A percentile compares a stretch with the other conserved stretches of the same genome.
Evolutionary conservation across 108 stramenopile genomes (phyloP).

Genomic region (Skeletonema potamos): DNA sequence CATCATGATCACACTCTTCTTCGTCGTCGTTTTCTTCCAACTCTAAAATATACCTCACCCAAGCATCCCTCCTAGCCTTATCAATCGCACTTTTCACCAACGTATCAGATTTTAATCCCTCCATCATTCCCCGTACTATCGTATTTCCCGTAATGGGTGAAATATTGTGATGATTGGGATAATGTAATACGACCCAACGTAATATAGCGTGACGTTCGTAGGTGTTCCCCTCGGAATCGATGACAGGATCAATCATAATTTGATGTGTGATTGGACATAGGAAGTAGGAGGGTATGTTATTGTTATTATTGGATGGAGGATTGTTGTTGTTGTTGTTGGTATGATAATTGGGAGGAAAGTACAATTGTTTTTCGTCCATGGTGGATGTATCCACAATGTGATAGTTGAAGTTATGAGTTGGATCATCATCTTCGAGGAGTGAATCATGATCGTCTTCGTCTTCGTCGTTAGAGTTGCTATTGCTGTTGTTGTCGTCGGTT

Average conservation of each 20-base stretch:
- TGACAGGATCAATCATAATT: conserved; percentile 35
- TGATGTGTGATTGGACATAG: conserved; percentile 24
- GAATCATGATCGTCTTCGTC: background rate
- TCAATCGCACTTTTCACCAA: conserved; percentile 8
- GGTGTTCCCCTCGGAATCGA: conserved; percentile 51
- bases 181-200: conserved; percentile 33
- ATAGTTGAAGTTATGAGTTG: background rate
- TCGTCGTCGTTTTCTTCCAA: background rate
- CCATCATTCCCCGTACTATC: conserved; percentile 18
- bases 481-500: background rate
- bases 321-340: too few species aligned
- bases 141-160: conserved; percentile 31
- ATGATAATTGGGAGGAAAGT: background rate
- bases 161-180: background rate
- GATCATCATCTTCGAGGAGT: background rate
- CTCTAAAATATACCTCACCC: conserved; percentile 2
- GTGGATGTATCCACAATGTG: background rate
- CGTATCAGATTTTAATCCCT: conserved; percentile 19
- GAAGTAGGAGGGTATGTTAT: conserved; percentile 15
- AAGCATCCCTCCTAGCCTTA: conserved; percentile 5
- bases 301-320: background rate
- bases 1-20: background rate
- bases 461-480: too few species aligned
- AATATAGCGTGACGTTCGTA: conserved; percentile 53
- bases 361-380: background rate